Percentiles rank a stretch among this genome's conserved stretches.
Evolutionary conservation across 441 rosid genomes (phyloP).

Genomic region (Populus hybrid): DNA sequence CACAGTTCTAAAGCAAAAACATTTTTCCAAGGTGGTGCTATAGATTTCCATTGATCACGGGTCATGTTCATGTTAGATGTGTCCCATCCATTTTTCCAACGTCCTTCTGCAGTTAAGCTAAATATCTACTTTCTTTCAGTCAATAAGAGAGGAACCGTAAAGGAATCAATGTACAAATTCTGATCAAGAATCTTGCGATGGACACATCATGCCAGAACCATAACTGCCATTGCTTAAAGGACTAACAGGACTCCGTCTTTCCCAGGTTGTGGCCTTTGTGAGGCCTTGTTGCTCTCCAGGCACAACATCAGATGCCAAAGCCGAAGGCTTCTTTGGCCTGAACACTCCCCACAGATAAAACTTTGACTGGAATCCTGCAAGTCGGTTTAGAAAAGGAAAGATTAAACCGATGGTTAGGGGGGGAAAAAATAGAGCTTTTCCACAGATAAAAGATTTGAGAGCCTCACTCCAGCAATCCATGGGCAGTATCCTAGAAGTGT

Average conservation of each 20-base stretch:
- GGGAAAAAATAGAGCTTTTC: not conserved
- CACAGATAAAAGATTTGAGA: slow-evolving; percentile 6
- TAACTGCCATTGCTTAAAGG: slow-evolving; percentile 27
- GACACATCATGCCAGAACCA: slow-evolving; percentile 4
- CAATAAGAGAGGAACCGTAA: not conserved
- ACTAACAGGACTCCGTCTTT: slow-evolving; percentile 23
- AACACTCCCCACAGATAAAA: slow-evolving; percentile 76
- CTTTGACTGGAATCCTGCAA: slow-evolving; percentile 54
- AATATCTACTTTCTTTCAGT: not conserved
- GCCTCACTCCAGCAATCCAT: slow-evolving; percentile 53
- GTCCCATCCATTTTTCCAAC: no score
- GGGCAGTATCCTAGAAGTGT: slow-evolving; percentile 58
- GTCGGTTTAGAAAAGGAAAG: not conserved
- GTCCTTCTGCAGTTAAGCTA: not conserved
- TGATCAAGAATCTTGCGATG: not conserved
- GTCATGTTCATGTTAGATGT: no score
- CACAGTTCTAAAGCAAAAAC: not conserved
- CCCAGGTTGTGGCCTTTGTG: not conserved
- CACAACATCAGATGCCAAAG: not conserved
- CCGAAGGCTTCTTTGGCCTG: slow-evolving; percentile 34
- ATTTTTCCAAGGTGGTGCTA: not conserved
- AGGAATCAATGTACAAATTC: not conserved
- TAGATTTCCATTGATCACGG: no score
- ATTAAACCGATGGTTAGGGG: not conserved
- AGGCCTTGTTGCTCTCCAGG: slow-evolving; percentile 14